These are phyloP conservation scores for Lecanicillium sp. DNA, from an alignment of 2,329 filamentous ascomycete species.

Conservation along the genomic window DNA sequence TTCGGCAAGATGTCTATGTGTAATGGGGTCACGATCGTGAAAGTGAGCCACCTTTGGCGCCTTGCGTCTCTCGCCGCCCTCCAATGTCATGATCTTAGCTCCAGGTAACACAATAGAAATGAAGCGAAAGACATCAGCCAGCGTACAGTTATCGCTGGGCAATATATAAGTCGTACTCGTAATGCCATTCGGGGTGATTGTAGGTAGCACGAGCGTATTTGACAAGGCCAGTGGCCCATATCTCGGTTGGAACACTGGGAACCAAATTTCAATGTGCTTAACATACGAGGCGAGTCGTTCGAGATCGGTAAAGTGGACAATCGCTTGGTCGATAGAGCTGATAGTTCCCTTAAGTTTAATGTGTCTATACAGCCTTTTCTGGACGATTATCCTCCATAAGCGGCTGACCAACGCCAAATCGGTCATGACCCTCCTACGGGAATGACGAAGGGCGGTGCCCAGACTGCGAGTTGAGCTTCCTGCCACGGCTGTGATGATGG, in stretches of 20 bases:
- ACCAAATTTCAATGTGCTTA: conserved; percentile 69
- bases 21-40: conserved; percentile 5
- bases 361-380: conserved; percentile 65
- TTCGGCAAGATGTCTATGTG: conserved; percentile 24
- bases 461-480: conserved; percentile 46
- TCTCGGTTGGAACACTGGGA: conserved; percentile 61
- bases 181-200: conserved; percentile 45
- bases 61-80: conserved; percentile 71
- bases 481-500: conserved; percentile 12
- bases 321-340: conserved; percentile 51
- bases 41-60: conserved; percentile 53
- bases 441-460: conserved; percentile 58
- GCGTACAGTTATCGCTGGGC: conserved; percentile 57
- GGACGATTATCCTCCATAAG: conserved; percentile 60
- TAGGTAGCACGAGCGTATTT: conserved; percentile 38
- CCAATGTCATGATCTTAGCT: conserved; percentile 59
- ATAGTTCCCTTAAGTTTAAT: conserved; percentile 67
- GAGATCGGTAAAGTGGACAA: conserved; percentile 50
- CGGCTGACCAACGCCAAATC: conserved; percentile 54
- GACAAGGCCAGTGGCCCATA: conserved; percentile 34
- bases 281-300: conserved; percentile 55
- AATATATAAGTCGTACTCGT: conserved; percentile 51
- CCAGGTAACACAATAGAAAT: conserved; percentile 50
- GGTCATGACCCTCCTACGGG: conserved; percentile 57
- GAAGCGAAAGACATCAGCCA: conserved; percentile 62